These are phyloP conservation scores for Hydrangea macrophylla DNA, from an alignment of 148 eudicot species.

Conservation along the genomic window DNA sequence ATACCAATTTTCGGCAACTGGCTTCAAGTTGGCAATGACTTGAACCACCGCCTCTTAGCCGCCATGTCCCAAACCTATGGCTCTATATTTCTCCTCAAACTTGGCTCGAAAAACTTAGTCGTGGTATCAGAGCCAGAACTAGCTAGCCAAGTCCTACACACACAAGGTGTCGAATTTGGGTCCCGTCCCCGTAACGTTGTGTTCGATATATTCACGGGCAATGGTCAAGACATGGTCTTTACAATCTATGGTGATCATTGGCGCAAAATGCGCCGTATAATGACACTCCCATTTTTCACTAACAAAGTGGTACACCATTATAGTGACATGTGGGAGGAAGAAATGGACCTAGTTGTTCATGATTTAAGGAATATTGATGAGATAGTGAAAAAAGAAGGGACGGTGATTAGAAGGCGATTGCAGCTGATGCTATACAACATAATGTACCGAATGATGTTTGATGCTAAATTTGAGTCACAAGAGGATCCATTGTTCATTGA, in stretches of 20 bases:
- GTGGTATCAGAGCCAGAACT: constrained; percentile 49
- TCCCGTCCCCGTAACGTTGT: constrained; percentile 55
- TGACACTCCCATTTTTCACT: constrained; percentile 61
- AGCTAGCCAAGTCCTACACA: constrained; percentile 44
- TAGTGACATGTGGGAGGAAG: constrained; percentile 44
- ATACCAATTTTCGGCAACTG: constrained; percentile 51
- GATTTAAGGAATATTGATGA: constrained; percentile 34
- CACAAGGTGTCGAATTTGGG: constrained; percentile 57
- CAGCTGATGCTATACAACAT: constrained; percentile 50
- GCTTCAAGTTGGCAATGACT: constrained; percentile 56
- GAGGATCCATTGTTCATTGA: constrained; percentile 42
- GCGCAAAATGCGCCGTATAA: constrained; percentile 55
- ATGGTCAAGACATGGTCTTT: constrained; percentile 58
- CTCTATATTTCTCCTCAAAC: constrained; percentile 31
- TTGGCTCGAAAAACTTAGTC: constrained; percentile 43
- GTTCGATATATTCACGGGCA: constrained; percentile 55
- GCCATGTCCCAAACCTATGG: constrained; percentile 35
- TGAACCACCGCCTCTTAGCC: constrained; percentile 43
- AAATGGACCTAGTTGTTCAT: constrained; percentile 33
- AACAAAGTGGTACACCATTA: constrained; percentile 49
- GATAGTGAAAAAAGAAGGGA: constrained; percentile 29
- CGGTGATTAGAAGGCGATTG: constrained; percentile 44
- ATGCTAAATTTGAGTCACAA: constrained; percentile 32
- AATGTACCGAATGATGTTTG: constrained; percentile 57
- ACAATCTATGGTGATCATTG: constrained; percentile 53